These are phyloP conservation scores for Celoporthe dispersa DNA, from an alignment of 2,329 filamentous ascomycete species.

Conservation along the genomic window DNA sequence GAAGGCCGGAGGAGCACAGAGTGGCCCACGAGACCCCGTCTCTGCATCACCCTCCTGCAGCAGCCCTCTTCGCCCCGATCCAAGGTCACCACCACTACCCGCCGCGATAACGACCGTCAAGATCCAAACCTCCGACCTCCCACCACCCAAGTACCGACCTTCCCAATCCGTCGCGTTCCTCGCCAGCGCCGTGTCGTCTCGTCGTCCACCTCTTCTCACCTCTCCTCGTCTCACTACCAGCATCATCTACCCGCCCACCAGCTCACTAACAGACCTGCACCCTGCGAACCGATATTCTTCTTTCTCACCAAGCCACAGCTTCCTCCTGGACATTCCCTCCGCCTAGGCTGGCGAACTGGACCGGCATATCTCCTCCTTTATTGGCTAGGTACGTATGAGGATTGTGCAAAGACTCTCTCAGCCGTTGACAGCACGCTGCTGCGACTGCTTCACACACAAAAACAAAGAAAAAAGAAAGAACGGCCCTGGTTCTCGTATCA, in stretches of 20 bases:
- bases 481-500: background rate
- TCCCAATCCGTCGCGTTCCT: conserved; percentile 2
- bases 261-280: background rate
- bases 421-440: background rate
- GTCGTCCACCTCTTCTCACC: background rate
- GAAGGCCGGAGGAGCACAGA: conserved; percentile 6
- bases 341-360: background rate
- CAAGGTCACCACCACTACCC: background rate
- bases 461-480: background rate
- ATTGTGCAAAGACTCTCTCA: background rate
- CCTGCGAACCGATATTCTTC: background rate
- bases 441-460: background rate
- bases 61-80: background rate
- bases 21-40: conserved; percentile 5
- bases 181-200: background rate
- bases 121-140: conserved; percentile 10
- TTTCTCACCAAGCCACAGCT: background rate
- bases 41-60: conserved; percentile 4
- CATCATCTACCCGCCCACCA: background rate
- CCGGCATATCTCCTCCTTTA: background rate
- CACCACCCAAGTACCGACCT: conserved; percentile 9
- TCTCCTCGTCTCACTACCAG: background rate
- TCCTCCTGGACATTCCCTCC: background rate
- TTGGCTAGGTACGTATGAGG: conserved; percentile 16
- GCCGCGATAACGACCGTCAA: background rate